Evolutionary conservation across 2,329 filamentous ascomycete species (phyloP), one percentile per base, ranked within the genome.

Genomic region (Hymenoscyphus repandus): DNA sequence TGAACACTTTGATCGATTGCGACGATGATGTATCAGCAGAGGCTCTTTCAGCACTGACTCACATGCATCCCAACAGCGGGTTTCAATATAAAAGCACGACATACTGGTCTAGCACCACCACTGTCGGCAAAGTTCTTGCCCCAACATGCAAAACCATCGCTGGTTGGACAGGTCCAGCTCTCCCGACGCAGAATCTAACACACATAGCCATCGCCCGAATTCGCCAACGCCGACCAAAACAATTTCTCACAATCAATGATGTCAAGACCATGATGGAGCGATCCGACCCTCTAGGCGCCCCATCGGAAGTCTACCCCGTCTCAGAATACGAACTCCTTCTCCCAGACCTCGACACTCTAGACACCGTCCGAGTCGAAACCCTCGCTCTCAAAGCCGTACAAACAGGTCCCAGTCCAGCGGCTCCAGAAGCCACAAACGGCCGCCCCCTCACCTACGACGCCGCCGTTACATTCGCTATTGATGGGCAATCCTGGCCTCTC

Each of bases 31-130:
- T 76, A 3, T 82, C 81, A 2, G 81, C 79, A 5, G 79, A 85
- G 54, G 72, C 81, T 6, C 76, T 90, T 13, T 81, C 82, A 10
- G 74, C 85, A 32, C 75, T 90, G 7, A 84, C 82, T 1, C 83
- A 88, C 36, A 75, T 85, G 58, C 77, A 85, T 51, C 83, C 84
- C 1, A 74, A 83, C 58, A 83, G 82, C 56, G 86, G 86, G 13
- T 89, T 90, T 62, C 86, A 90, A 68, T 89, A 90, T 64, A 82
- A 83, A 60, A 83, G 82, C 50, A 85, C 85, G 63, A 90, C 86
- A 1, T 90, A 90, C 72, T 90, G 86, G 86, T 82, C 85, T 2
- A 78, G 82, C 11, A 74, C 77, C 17, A 86, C 78, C 58, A 86
- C 90, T 50, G 82, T 90, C 2, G 86, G 86, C 34, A 90, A 88